Percentiles rank a stretch among this genome's conserved stretches.
These are phyloP conservation scores for Prunus persica DNA, from an alignment of 306 rosid genomes.

Conservation along the genomic window DNA sequence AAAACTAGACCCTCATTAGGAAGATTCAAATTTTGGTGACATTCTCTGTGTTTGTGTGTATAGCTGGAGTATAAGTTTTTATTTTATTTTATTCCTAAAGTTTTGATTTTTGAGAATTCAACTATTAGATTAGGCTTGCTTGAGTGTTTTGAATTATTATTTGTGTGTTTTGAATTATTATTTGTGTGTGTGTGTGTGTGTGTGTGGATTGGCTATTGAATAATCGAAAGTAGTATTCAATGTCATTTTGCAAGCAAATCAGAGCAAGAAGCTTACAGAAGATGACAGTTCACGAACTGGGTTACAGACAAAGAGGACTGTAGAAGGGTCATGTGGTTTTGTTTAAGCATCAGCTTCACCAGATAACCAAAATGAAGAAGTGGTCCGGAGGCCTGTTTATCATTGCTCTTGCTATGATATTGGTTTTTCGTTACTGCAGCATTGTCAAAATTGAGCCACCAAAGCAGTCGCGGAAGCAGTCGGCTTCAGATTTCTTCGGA, in stretches of 20 bases:
- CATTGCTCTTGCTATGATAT: conserved; percentile 50
- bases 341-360: conserved; percentile 14
- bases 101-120: neutral
- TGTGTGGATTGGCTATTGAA: neutral
- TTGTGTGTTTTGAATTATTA: neutral
- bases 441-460: conserved; percentile 45
- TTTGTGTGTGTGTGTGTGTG: neutral
- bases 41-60: neutral
- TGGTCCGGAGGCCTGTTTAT: conserved; percentile 83
- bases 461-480: conserved; percentile 30
- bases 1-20: neutral
- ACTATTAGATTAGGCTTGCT: neutral
- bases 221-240: neutral
- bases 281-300: conserved; percentile 9
- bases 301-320: neutral
- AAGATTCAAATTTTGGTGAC: neutral
- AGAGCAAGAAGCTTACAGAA: conserved; percentile 5
- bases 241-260: neutral
- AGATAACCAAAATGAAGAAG: conserved; percentile 63
- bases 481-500: conserved; percentile 61
- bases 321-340: neutral
- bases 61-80: neutral
- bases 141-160: neutral
- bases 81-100: neutral
- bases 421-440: conserved; percentile 51